Conservation (phyloP, 2,329 filamentous ascomycete genomes). For the Raffaelea albimanens region DNA sequence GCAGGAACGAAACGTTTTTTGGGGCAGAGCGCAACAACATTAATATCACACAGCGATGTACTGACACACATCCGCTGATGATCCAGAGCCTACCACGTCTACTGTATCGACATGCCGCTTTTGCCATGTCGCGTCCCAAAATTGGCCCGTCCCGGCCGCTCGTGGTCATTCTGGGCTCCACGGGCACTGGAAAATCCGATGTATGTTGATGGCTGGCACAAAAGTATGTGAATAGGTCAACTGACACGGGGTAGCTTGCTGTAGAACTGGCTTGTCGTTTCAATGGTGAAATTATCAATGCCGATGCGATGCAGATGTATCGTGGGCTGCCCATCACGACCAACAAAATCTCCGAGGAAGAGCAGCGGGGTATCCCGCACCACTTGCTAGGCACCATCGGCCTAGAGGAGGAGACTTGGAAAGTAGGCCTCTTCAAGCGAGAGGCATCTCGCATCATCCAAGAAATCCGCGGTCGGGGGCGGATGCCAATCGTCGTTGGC, state of each 20-base stretch:
- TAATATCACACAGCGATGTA: no score
- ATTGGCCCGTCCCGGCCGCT: slow-evolving; percentile 44
- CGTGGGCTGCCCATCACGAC: slow-evolving; percentile 86
- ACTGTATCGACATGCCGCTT: slow-evolving; percentile 9
- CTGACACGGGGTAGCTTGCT: slow-evolving; percentile 56
- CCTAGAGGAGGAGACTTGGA: slow-evolving; percentile 72
- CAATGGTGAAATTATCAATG: slow-evolving; percentile 92
- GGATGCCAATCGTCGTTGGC: slow-evolving; percentile 81
- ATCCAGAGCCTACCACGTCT: neutral
- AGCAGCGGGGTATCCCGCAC: slow-evolving; percentile 73
- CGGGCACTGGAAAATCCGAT: slow-evolving; percentile 88
- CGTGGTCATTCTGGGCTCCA: slow-evolving; percentile 77
- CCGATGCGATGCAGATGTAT: slow-evolving; percentile 98
- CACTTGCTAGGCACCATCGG: slow-evolving; percentile 76
- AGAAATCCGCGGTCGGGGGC: slow-evolving; percentile 69
- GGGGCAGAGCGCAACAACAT: no score
- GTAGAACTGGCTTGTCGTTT: slow-evolving; percentile 76
- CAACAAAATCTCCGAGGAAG: slow-evolving; percentile 73
- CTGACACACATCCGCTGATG: no score
- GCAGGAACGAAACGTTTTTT: no score
- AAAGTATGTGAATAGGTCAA: neutral
- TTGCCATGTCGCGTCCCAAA: slow-evolving; percentile 26
- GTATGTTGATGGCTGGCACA: slow-evolving; percentile 39
- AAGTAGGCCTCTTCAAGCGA: slow-evolving; percentile 65
- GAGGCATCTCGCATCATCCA: slow-evolving; percentile 60